Percentiles rank a stretch among this genome's conserved stretches.
phyloP scores from a whole-genome alignment of 108 stramenopile species.

The Aurantiochytrium sp. region DNA sequence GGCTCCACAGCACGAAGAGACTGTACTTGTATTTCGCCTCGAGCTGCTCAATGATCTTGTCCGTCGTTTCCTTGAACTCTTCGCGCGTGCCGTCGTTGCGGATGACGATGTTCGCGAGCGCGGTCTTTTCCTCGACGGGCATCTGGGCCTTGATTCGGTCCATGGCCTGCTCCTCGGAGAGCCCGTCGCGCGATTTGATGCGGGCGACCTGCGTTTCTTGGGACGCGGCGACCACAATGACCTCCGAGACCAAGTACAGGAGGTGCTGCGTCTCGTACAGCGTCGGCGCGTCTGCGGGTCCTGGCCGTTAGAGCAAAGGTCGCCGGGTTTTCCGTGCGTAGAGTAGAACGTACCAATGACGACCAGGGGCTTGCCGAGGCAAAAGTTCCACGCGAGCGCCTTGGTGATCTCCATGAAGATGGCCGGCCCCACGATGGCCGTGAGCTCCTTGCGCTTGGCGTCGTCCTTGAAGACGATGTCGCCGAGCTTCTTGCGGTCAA shows the following conservation, averaged over 20 bases:
- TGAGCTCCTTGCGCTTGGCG: neutral
- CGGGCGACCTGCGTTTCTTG: neutral
- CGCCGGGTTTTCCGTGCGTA: neutral
- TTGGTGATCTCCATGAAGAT: conserved; percentile 2
- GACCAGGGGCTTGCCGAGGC: neutral
- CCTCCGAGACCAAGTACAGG: neutral
- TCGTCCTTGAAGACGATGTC: conserved; percentile 11
- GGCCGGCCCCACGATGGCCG: neutral
- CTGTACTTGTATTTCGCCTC: neutral
- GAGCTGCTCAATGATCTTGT: neutral
- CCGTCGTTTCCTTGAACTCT: neutral
- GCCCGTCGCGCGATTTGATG: neutral
- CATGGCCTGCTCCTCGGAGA: neutral
- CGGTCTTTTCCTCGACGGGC: neutral
- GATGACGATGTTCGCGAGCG: neutral
- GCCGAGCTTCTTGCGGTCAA: conserved; percentile 3
- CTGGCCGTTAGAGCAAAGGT: no score
- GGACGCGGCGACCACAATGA: conserved; percentile 4
- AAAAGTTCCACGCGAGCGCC: neutral
- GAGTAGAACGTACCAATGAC: neutral
- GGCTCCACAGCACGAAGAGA: neutral
- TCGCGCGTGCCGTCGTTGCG: neutral
- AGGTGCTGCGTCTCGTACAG: neutral
- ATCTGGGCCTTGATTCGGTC: conserved; percentile 22
- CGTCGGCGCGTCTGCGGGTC: conserved; percentile 8